Evolutionary conservation across 345 rosid genomes (phyloP).

Genomic region (Trapa incisa): DNA sequence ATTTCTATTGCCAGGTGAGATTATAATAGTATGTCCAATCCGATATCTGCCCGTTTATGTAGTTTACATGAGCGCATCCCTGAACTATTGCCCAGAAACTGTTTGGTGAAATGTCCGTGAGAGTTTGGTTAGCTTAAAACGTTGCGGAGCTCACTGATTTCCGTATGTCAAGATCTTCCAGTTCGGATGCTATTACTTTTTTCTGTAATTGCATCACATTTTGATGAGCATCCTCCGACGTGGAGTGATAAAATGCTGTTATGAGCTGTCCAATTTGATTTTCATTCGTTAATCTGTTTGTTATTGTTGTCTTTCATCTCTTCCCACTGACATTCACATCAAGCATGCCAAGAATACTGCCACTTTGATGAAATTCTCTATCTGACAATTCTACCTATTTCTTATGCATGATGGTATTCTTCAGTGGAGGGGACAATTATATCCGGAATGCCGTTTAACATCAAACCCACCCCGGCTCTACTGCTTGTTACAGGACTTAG

Average conservation of each 20-base stretch:
- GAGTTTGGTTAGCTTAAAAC: neutral
- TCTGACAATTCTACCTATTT: neutral
- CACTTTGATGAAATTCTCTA: neutral
- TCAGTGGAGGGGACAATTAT: neutral
- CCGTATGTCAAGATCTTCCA: neutral
- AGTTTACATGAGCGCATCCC: neutral
- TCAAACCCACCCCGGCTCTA: slow-evolving; percentile 45
- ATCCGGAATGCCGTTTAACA: slow-evolving; percentile 41
- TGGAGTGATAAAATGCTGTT: neutral
- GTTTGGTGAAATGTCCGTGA: neutral
- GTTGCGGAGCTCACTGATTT: neutral
- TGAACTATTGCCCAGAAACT: neutral
- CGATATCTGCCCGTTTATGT: neutral
- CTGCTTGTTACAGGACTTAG: slow-evolving; percentile 48
- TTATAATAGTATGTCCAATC: neutral
- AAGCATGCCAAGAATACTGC: too few relatives aligned
- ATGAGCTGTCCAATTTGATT: neutral
- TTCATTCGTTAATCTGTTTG: neutral
- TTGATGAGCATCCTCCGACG: neutral
- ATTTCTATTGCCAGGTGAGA: neutral
- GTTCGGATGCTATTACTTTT: neutral
- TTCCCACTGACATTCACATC: too few relatives aligned
- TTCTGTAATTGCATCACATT: neutral
- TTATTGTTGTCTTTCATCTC: too few relatives aligned
- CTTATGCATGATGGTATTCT: neutral